Conservation (phyloP, 106 monocot species). For the Apostasia ramifera region DNA sequence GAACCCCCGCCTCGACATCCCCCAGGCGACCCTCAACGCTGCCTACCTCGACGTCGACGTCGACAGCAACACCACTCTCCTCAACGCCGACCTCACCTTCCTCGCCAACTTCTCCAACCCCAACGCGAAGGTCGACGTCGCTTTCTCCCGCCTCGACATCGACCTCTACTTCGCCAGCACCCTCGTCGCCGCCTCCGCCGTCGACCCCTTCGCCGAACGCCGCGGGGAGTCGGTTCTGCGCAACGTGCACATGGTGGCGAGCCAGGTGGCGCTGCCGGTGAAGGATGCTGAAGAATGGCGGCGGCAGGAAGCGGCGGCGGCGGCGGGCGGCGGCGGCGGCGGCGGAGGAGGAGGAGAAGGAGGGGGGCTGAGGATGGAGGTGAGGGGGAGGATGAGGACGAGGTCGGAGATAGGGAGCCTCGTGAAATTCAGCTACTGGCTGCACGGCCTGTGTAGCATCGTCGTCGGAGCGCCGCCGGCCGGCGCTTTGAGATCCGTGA, state of each 20-base stretch:
- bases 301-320: conserved; percentile 8
- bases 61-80: conserved; percentile 13
- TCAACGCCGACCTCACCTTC: conserved; percentile 77
- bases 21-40: conserved; percentile 57
- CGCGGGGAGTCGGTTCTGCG: conserved; percentile 24
- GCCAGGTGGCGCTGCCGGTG: conserved; percentile 37
- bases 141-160: conserved; percentile 32
- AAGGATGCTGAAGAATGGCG: conserved; percentile 26
- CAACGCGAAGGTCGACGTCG: conserved; percentile 49
- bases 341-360: conserved; percentile 2
- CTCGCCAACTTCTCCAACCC: conserved; percentile 81
- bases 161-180: conserved; percentile 49
- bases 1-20: conserved; percentile 45
- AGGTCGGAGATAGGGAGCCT: conserved; percentile 31
- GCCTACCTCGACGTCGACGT: conserved; percentile 52
- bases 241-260: conserved; percentile 50
- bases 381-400: conserved; percentile 30
- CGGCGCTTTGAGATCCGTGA: conserved; percentile 31
- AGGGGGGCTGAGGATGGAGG: conserved; percentile 20
- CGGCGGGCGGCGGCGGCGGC: conserved; percentile 1
- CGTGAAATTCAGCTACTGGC: conserved; percentile 34
- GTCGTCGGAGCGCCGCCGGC: conserved; percentile 41
- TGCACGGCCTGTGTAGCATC: conserved; percentile 27
- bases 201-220: conserved; percentile 35
- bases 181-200: conserved; percentile 43